Conservation (phyloP, 306 rosid species). For the Rosa chinensis region DNA sequence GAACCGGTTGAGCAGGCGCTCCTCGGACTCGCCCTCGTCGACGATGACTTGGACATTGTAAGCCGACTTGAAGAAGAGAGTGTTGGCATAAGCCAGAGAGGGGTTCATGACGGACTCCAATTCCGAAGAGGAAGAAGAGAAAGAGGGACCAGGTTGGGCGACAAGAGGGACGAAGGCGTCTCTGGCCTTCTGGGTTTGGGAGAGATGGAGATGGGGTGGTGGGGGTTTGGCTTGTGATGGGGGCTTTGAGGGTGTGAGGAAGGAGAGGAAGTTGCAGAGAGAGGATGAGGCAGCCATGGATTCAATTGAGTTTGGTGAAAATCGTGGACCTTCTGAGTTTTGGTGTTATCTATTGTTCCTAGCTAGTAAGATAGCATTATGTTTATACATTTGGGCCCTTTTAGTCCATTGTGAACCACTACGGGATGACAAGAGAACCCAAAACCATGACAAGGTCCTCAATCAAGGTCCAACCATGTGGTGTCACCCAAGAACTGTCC, state of each 20-base stretch:
- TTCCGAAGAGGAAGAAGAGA: slow-evolving; percentile 27
- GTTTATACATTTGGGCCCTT: background rate
- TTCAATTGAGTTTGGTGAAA: background rate
- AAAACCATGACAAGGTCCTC: background rate
- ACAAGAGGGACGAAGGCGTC: slow-evolving; percentile 24
- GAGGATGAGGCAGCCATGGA: slow-evolving; percentile 69
- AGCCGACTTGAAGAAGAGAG: slow-evolving; percentile 47
- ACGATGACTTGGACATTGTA: slow-evolving; percentile 73
- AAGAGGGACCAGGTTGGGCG: slow-evolving; percentile 13
- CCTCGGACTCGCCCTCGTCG: slow-evolving; percentile 79
- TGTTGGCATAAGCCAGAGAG: slow-evolving; percentile 46
- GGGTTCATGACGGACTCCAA: slow-evolving; percentile 61
- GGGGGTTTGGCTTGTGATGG: slow-evolving; percentile 39
- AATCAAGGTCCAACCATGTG: background rate
- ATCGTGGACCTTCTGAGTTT: slow-evolving; percentile 3
- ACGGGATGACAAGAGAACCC: background rate
- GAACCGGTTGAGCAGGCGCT: slow-evolving; percentile 67
- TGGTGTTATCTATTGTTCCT: background rate
- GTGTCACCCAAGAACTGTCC: no score
- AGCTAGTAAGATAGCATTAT: background rate
- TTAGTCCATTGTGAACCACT: background rate
- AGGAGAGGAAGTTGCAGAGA: slow-evolving; percentile 59
- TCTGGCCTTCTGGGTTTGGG: slow-evolving; percentile 29
- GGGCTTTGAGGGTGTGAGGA: slow-evolving; percentile 55
- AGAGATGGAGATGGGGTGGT: slow-evolving; percentile 34